Evolutionary conservation across 306 rosid genomes (phyloP).

Genomic region (Trifolium dubium): DNA sequence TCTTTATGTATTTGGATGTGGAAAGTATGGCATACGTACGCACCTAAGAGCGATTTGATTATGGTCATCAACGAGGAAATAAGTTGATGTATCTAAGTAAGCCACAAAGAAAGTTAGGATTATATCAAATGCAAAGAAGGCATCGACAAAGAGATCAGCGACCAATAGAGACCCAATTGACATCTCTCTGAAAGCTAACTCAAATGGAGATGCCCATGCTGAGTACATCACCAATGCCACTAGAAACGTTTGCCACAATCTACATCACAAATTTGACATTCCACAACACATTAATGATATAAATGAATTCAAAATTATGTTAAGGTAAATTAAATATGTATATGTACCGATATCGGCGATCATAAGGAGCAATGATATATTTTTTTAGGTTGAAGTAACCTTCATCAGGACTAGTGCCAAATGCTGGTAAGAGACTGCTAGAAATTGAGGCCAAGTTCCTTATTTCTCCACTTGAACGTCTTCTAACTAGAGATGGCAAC

Average conservation of each 20-base stretch:
- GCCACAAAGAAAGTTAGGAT: conserved; percentile 79
- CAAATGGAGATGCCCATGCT: conserved; percentile 92
- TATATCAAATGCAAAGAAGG: conserved; percentile 77
- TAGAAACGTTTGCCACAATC: conserved; percentile 82
- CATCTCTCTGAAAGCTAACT: conserved; percentile 69
- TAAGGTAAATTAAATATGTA: conserved; percentile 5
- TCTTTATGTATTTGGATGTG: background rate
- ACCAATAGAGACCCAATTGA: conserved; percentile 54
- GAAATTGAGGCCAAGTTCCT: conserved; percentile 71
- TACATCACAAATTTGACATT: conserved; percentile 41
- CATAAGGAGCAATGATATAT: conserved; percentile 66
- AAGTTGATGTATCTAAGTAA: conserved; percentile 80
- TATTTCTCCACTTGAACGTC: conserved; percentile 60
- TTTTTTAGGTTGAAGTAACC: conserved; percentile 58
- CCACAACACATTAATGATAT: background rate
- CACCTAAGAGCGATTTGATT: conserved; percentile 81
- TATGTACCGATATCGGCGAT: conserved; percentile 68
- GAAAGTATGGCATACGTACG: background rate
- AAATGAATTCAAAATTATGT: conserved; percentile 3
- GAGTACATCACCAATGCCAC: conserved; percentile 76
- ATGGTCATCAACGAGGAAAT: conserved; percentile 76
- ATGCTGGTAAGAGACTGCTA: conserved; percentile 73
- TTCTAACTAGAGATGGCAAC: conserved; percentile 52
- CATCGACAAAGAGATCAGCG: conserved; percentile 70
- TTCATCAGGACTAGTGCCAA: conserved; percentile 61